Evolutionary conservation across 106 monocot species (phyloP).

Genomic region (Acorus gramineus): DNA sequence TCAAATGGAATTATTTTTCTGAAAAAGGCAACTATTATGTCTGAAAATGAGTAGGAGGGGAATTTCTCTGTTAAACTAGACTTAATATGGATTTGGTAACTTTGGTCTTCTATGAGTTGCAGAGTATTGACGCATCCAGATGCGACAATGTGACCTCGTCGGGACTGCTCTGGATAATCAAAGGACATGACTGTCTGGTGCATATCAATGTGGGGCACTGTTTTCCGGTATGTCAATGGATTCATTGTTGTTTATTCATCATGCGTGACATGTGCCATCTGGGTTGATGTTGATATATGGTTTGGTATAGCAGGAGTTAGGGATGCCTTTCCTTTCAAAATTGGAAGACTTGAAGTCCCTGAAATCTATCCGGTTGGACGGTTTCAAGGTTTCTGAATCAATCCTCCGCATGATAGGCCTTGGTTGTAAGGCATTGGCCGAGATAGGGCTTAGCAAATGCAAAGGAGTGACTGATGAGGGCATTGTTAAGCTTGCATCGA

Average conservation of each 20-base stretch:
- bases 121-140: conserved; percentile 67
- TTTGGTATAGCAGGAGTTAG: conserved; percentile 34
- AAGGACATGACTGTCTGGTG: conserved; percentile 48
- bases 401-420: conserved; percentile 36
- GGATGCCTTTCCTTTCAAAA: conserved; percentile 36
- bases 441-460: conserved; percentile 84
- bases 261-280: background rate
- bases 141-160: conserved; percentile 50
- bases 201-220: conserved; percentile 59
- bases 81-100: too few relatives aligned
- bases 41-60: too few relatives aligned
- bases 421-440: conserved; percentile 51
- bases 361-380: conserved; percentile 49
- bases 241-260: too few relatives aligned
- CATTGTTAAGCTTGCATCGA: conserved; percentile 36
- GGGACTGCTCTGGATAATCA: conserved; percentile 51
- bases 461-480: conserved; percentile 58
- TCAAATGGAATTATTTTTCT: too few relatives aligned
- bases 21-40: too few relatives aligned
- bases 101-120: conserved; percentile 1
- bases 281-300: background rate
- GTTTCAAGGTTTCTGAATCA: conserved; percentile 38
- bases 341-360: conserved; percentile 32
- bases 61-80: too few relatives aligned
- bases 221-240: conserved; percentile 30